Percentiles rank a stretch among this genome's conserved stretches.
Conservation (phyloP, 2,329 filamentous ascomycete genomes). For the Apiospora phragmitis region DNA sequence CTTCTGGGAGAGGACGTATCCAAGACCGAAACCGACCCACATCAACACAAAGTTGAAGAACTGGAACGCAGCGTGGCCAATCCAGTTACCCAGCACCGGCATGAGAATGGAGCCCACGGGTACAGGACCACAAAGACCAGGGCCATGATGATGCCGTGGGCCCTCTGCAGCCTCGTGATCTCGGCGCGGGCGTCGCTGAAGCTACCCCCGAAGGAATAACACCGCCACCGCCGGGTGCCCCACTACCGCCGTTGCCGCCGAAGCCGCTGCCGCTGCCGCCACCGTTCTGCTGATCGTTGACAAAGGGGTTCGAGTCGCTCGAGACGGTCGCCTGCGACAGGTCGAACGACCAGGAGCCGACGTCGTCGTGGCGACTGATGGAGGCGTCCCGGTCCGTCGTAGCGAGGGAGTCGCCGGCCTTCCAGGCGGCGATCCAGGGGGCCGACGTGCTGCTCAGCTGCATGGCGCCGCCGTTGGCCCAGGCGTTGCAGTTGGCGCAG, state of each 20-base stretch:
- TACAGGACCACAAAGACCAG: constrained; percentile 60
- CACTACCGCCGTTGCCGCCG: background rate
- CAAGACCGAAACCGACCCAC: constrained; percentile 58
- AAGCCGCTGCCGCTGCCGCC: constrained; percentile 7
- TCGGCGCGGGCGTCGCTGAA: constrained; percentile 15
- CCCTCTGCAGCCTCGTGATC: constrained; percentile 31
- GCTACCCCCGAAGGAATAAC: background rate
- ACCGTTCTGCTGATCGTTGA: constrained; percentile 21
- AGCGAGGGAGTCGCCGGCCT: constrained; percentile 44
- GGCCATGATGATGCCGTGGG: constrained; percentile 63
- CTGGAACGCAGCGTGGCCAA: constrained; percentile 60
- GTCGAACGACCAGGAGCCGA: constrained; percentile 47
- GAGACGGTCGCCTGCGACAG: constrained; percentile 46
- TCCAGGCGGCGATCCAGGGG: constrained; percentile 58
- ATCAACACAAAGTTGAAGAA: constrained; percentile 53
- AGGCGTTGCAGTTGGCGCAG: constrained; percentile 53
- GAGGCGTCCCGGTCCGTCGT: constrained; percentile 39
- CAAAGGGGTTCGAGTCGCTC: constrained; percentile 55
- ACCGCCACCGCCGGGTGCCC: constrained; percentile 15
- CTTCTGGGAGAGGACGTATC: constrained; percentile 45
- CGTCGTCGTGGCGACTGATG: constrained; percentile 49
- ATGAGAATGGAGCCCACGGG: constrained; percentile 60
- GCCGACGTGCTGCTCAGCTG: constrained; percentile 40
- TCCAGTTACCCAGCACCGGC: constrained; percentile 58
- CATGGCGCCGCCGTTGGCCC: constrained; percentile 42